phyloP scores from a whole-genome alignment of 2,329 filamentous ascomycete genomes.

The Simplicillium aogashimaense region DNA sequence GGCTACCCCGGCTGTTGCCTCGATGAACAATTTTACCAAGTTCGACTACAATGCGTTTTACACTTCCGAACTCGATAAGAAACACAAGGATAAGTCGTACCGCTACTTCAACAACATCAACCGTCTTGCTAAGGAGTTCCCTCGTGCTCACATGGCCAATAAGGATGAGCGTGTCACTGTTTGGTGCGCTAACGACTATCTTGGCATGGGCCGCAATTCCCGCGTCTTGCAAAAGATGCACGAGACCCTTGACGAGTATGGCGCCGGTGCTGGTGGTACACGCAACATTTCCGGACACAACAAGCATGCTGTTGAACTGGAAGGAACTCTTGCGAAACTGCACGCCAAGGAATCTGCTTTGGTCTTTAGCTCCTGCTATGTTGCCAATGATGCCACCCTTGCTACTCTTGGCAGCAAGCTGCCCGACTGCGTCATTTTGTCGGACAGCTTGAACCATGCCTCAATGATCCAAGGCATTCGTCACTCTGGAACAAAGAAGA shows the following conservation, averaged over 20 bases:
- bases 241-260: conserved; percentile 86
- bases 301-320: conserved; percentile 78
- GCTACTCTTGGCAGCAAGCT: conserved; percentile 95
- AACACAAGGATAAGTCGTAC: conserved; percentile 99
- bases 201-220: conserved; percentile 91
- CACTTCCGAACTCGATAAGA: conserved; percentile 82
- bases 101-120: conserved; percentile 99
- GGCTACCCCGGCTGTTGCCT: conserved; percentile 7
- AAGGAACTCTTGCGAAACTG: conserved; percentile 72
- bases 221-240: conserved; percentile 88
- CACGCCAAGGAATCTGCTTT: conserved; percentile 88
- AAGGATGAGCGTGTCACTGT: conserved; percentile 84
- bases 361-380: conserved; percentile 96
- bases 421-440: conserved; percentile 94
- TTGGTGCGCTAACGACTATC: conserved; percentile 98
- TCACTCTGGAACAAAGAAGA: conserved; percentile 91
- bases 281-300: conserved; percentile 98
- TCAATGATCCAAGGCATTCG: conserved; percentile 99
- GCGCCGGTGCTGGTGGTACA: conserved; percentile 88
- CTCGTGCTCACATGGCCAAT: conserved; percentile 80
- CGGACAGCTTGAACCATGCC: conserved; percentile 92
- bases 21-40: conserved; percentile 28
- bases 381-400: conserved; percentile 94
- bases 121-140: conserved; percentile 90
- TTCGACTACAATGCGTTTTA: conserved; percentile 95